Evolutionary conservation across 257 asterid genomes (phyloP).

Genomic region (Nemophila menziesii): DNA sequence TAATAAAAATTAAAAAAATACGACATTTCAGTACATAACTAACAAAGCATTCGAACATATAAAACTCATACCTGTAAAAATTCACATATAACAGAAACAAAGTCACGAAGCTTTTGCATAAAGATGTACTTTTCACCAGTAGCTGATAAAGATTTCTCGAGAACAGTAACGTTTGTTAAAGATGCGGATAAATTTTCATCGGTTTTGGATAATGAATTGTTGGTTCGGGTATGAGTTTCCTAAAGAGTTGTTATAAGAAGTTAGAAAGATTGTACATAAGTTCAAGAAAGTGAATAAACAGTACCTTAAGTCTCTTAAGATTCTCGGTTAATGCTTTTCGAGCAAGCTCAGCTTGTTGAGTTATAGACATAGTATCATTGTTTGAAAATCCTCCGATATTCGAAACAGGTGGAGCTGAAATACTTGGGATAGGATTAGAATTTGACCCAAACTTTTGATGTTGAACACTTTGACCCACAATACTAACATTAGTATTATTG

Average conservation of each 20-base stretch:
- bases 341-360: conserved; percentile 74
- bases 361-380: conserved; percentile 42
- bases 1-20: conserved; percentile 7
- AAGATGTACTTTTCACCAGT: conserved; percentile 97
- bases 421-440: no score
- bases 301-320: conserved; percentile 57
- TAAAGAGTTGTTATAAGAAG: conserved; percentile 11
- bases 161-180: conserved; percentile 46
- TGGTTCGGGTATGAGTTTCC: conserved; percentile 71
- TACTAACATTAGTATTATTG: conserved; percentile 21
- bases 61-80: conserved; percentile 85
- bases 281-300: background rate
- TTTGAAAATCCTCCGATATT: conserved; percentile 31
- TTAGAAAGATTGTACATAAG: background rate
- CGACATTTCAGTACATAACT: no score
- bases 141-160: conserved; percentile 69
- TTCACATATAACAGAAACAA: conserved; percentile 83
- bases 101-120: conserved; percentile 99
- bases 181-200: conserved; percentile 76
- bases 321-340: conserved; percentile 64
- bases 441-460: conserved; percentile 34
- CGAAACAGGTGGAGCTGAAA: conserved; percentile 19
- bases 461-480: conserved; percentile 28
- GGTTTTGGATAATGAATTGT: conserved; percentile 41
- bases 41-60: no score